Evolutionary conservation across 371 early-diverging fungal genomes (phyloP).

Genomic region (Rhizopus delemar): DNA sequence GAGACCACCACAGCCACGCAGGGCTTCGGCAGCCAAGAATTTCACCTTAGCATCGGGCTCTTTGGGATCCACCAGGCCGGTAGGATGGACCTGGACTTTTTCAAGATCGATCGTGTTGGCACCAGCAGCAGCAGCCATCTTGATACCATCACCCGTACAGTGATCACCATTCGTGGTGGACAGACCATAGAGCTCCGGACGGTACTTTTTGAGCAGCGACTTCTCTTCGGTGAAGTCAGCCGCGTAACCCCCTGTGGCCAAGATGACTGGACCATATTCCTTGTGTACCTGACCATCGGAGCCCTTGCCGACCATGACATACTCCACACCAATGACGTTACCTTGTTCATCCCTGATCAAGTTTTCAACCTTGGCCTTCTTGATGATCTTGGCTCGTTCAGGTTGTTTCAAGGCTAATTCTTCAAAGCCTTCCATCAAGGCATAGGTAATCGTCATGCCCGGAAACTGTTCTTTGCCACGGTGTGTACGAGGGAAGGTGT

Average conservation of each 20-base stretch:
- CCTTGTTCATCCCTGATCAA: constrained; percentile 60
- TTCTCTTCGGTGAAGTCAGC: constrained; percentile 68
- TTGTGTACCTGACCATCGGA: constrained; percentile 58
- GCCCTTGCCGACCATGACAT: constrained; percentile 57
- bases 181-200: constrained; percentile 68
- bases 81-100: constrained; percentile 97
- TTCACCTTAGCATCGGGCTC: constrained; percentile 88
- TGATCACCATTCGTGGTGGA: constrained; percentile 93
- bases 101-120: constrained; percentile 91
- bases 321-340: constrained; percentile 82
- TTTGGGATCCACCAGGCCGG: constrained; percentile 90
- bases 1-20: constrained; percentile 95
- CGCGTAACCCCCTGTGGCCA: constrained; percentile 94
- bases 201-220: constrained; percentile 68
- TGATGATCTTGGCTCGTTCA: constrained; percentile 73
- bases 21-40: constrained; percentile 95
- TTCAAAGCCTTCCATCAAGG: constrained; percentile 86
- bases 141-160: constrained; percentile 95
- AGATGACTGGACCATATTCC: constrained; percentile 78
- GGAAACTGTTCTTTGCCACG: constrained; percentile 94
- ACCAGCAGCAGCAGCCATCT: constrained; percentile 82
- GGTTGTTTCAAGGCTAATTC: constrained; percentile 71
- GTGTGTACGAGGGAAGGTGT: constrained; percentile 88
- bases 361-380: constrained; percentile 74
- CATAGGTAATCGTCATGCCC: constrained; percentile 95